phyloP scores from a whole-genome alignment of 1,284 basidiomycete species.

The Irpex sp. region DNA sequence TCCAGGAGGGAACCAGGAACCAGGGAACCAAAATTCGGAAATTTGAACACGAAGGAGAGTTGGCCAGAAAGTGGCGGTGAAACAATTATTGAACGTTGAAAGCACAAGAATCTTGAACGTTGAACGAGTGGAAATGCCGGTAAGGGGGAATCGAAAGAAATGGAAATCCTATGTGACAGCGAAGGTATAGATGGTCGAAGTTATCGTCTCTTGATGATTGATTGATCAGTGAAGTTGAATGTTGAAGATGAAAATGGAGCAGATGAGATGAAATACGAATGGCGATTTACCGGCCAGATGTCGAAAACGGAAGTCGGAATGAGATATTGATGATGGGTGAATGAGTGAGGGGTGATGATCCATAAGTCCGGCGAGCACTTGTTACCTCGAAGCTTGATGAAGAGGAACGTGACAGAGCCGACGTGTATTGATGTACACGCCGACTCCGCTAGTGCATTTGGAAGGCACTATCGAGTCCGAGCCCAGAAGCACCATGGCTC shows the following conservation, averaged over 20 bases:
- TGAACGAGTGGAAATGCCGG: too few species aligned
- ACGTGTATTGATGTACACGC: background rate
- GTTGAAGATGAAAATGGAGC: slow-evolving; percentile 10
- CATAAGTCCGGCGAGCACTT: background rate
- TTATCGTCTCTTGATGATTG: background rate
- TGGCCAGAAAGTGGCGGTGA: too few species aligned
- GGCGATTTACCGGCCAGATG: background rate
- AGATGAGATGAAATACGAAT: slow-evolving; percentile 6
- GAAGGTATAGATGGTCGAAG: slow-evolving; percentile 3
- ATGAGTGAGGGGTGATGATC: background rate
- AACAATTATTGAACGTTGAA: too few species aligned
- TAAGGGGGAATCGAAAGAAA: background rate
- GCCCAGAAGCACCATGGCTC: slow-evolving; percentile 27
- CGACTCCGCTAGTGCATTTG: slow-evolving; percentile 39
- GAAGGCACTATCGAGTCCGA: slow-evolving; percentile 54
- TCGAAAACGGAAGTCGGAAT: background rate
- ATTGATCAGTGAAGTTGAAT: background rate
- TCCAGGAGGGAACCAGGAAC: slow-evolving; percentile 1
- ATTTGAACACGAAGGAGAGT: too few species aligned
- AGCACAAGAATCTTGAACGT: too few species aligned
- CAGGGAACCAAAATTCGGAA: background rate
- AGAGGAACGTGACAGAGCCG: background rate
- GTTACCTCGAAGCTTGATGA: background rate
- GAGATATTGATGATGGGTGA: background rate
- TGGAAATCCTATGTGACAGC: slow-evolving; percentile 4